Base-by-base conservation (phyloP, 257 asterid genomes). In the Prunella vulgaris region DNA sequence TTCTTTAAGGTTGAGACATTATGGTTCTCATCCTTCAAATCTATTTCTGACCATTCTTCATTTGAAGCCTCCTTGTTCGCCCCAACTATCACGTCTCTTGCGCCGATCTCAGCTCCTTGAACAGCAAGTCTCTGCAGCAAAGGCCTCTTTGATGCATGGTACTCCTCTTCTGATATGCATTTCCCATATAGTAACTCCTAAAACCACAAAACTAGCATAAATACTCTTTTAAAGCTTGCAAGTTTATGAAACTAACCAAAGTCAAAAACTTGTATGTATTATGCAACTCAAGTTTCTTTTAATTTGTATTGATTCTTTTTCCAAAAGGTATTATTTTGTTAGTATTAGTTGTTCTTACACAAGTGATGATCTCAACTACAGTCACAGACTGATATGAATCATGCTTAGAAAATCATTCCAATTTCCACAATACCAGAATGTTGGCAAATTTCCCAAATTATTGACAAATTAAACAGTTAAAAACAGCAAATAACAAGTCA, bases 41-140 rank as follows among this genome's bases (percentile, higher is more conserved):
- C 92, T 42, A 93, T 84, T 48, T 78, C 88, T n/a, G 93, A 85
- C 96, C 98, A 90, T 53, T 85, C 97, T 17, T 90, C 95, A 37
- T 78, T 81, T 1, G 83, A 74, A 10, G 49, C 9, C 70, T 84
- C 80, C 82, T 70, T 73, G 48, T 2, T 13, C 2, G 73, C 76
- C 64, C 82, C 86, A 2, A 82, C 69, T 49, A 85, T 78, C 58
- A 93, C 90, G 69, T 84, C 90, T 74, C 84, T 84, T 28, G 92
- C 87, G 27, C 84, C 94, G 68, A 90, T 87, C 76, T 87, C 95
- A 49, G 96, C 98, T 74, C 99, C 97, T 83, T 93, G 99, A 82
- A 84, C 87, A 14, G 96, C 96, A 67, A 93, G 81, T 66, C 97
- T 84, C 82, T 87, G 97, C 56, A 93, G 71, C 53, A 90, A 81